Evolutionary conservation across 2,329 filamentous ascomycete species (phyloP).

Genomic region (Microdochium paspali): DNA sequence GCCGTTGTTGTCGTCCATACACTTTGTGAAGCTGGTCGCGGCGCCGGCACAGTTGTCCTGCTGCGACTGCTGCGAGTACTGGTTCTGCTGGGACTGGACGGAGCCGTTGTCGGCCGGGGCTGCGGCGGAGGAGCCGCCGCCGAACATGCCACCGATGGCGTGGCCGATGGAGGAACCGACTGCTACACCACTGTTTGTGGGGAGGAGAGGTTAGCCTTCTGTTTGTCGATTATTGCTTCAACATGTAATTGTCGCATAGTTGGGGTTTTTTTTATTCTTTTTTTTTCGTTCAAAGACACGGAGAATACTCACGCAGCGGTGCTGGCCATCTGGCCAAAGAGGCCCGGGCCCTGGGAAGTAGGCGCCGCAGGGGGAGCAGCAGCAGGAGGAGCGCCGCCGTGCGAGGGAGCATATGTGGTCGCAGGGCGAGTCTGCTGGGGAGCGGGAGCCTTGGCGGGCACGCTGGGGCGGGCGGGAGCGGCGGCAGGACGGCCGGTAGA

Average conservation of each 20-base stretch:
- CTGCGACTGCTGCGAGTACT: slow-evolving; percentile 30
- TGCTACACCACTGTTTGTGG: slow-evolving; percentile 69
- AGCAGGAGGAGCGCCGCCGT: slow-evolving; percentile 36
- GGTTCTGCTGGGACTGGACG: slow-evolving; percentile 39
- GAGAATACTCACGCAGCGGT: slow-evolving; percentile 81
- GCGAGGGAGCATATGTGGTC: slow-evolving; percentile 49
- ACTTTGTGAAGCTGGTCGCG: slow-evolving; percentile 80
- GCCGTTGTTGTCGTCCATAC: slow-evolving; percentile 91
- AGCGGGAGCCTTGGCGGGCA: slow-evolving; percentile 44
- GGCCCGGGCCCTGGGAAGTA: slow-evolving; percentile 62
- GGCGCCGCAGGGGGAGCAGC: slow-evolving; percentile 38
- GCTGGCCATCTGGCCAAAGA: slow-evolving; percentile 95
- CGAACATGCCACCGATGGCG: slow-evolving; percentile 83
- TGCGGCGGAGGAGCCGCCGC: slow-evolving; percentile 56
- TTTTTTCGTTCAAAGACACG: neutral
- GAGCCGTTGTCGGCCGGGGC: slow-evolving; percentile 40
- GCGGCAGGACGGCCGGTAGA: slow-evolving; percentile 43
- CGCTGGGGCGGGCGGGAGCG: slow-evolving; percentile 52
- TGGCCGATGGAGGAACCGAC: slow-evolving; percentile 93
- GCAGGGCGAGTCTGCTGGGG: slow-evolving; percentile 59
- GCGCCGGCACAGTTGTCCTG: slow-evolving; percentile 67
- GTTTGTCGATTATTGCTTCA: no score
- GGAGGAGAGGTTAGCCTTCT: slow-evolving; percentile 13
- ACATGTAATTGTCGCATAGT: no score
- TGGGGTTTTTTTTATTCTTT: neutral